Evolutionary conservation across 2,329 filamentous ascomycete genomes (phyloP).

Genomic region (Xylaria arbuscula): DNA sequence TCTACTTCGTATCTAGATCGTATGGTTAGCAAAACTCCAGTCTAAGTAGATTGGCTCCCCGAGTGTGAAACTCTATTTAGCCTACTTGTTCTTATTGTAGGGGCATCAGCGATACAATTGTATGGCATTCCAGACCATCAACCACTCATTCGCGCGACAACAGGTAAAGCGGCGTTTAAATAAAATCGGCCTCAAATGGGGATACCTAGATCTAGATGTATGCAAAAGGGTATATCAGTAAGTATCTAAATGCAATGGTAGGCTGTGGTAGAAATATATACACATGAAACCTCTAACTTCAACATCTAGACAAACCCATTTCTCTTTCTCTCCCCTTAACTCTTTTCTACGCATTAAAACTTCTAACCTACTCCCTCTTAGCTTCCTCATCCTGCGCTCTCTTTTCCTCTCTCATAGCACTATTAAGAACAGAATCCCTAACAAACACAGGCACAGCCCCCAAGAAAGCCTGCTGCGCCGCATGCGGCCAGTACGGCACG

Average conservation of each 20-base stretch:
- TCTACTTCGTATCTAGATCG: background rate
- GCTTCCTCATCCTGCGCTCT: constrained; percentile 12
- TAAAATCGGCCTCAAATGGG: background rate
- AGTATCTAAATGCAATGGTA: background rate
- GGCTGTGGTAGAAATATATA: background rate
- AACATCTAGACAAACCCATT: background rate
- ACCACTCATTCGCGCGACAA: background rate
- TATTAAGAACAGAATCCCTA: constrained; percentile 23
- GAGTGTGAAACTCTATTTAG: background rate
- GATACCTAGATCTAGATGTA: background rate
- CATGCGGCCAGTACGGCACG: constrained; percentile 42
- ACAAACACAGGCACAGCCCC: constrained; percentile 15
- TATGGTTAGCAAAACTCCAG: background rate
- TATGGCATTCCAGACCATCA: too few species aligned
- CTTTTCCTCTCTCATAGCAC: constrained; percentile 33
- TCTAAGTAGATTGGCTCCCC: too few species aligned
- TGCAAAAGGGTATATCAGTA: background rate
- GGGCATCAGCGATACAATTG: too few species aligned
- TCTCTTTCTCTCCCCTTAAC: background rate
- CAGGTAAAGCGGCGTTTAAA: background rate
- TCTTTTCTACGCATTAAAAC: background rate
- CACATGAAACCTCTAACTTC: background rate
- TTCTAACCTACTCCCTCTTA: constrained; percentile 11
- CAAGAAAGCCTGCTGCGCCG: constrained; percentile 34
- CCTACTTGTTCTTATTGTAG: background rate